Evolutionary conservation across 2,329 filamentous ascomycete genomes (phyloP), one percentile per base, ranked within the genome.

Genomic region (Cladophialophora carrionii): DNA sequence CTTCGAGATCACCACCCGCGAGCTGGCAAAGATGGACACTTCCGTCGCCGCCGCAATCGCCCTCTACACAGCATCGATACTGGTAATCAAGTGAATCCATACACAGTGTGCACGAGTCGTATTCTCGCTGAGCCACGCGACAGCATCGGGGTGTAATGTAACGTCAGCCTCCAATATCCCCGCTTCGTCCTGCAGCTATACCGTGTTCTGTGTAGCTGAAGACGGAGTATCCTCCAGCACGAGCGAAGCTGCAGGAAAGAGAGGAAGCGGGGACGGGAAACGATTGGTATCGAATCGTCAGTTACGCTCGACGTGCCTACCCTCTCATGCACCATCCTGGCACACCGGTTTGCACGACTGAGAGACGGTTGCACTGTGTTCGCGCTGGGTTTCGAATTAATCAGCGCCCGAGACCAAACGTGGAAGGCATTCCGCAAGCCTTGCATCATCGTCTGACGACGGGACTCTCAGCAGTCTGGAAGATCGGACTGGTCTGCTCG

Each of bases 311-410:
- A 17, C 14, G 3, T 34, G 32, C 4, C 37, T n/a, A 20, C 48
- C 22, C 48, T 52, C 2, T 53, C 7, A 34, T 54, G 24, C 52
- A 54, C 29, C 12, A 54, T 29, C 57, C 57, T 53, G 17, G 46
- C 57, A 60, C 57, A 60, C 57, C 57, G 57, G 57, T 60, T 60
- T 34, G 29, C 57, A 34, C 24, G 41, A 34, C 24, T 29, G 26
- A 20, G 12, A 20, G 17, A 49, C 37, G 37, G 37, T 43, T 43
- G 37, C 37, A 43, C 17, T 7, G 37, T n/a, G 4, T 1, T 6
- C 12, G 37, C n/a, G 37, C 3, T 32, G 37, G 46, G 41, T 24
- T n/a, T n/a, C n/a, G 46, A 48, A 31, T 52, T 22, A 8, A 29
- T 32, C 29, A 53, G 29, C 29, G 46, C 24, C 14, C 48, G 22